These are phyloP conservation scores for Colletotrichum musae DNA, from an alignment of 2,329 filamentous ascomycete genomes.

Conservation along the genomic window DNA sequence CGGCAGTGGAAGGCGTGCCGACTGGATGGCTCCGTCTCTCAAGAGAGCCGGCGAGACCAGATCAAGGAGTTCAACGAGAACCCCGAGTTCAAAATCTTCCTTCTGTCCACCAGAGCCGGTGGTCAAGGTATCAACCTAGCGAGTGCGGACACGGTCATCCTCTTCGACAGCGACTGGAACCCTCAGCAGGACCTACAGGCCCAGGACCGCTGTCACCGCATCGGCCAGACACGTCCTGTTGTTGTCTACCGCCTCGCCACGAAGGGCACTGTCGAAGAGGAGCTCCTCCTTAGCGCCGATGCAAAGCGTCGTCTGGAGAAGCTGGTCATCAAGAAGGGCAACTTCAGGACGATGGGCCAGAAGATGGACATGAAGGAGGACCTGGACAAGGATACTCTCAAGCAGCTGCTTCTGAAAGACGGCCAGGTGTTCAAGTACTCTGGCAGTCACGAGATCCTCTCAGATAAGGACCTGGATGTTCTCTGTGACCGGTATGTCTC, in stretches of 20 bases:
- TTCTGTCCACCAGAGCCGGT: slow-evolving; percentile 91
- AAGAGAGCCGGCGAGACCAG: slow-evolving; percentile 77
- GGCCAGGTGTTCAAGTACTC: slow-evolving; percentile 75
- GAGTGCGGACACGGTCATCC: slow-evolving; percentile 90
- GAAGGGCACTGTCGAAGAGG: slow-evolving; percentile 92
- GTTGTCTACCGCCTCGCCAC: slow-evolving; percentile 95
- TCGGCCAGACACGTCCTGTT: slow-evolving; percentile 92
- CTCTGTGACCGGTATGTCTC: slow-evolving; percentile 77
- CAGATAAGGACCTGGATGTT: slow-evolving; percentile 81
- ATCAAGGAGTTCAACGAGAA: slow-evolving; percentile 82
- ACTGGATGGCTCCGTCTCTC: slow-evolving; percentile 90
- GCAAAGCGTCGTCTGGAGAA: slow-evolving; percentile 94
- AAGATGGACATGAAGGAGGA: slow-evolving; percentile 68
- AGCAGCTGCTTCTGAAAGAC: slow-evolving; percentile 76
- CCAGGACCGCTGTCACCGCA: slow-evolving; percentile 94
- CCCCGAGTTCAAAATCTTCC: slow-evolving; percentile 79
- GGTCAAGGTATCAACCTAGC: slow-evolving; percentile 97
- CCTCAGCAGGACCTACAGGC: slow-evolving; percentile 97
- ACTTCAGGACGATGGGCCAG: slow-evolving; percentile 79
- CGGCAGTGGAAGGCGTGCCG: slow-evolving; percentile 87
- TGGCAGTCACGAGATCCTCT: slow-evolving; percentile 77
- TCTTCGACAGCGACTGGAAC: slow-evolving; percentile 94
- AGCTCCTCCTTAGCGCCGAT: slow-evolving; percentile 87
- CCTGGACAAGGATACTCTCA: slow-evolving; percentile 73
- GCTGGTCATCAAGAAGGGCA: slow-evolving; percentile 94